Base-by-base conservation (phyloP, 2,329 filamentous ascomycete genomes). In the Ascomycota sp. region DNA sequence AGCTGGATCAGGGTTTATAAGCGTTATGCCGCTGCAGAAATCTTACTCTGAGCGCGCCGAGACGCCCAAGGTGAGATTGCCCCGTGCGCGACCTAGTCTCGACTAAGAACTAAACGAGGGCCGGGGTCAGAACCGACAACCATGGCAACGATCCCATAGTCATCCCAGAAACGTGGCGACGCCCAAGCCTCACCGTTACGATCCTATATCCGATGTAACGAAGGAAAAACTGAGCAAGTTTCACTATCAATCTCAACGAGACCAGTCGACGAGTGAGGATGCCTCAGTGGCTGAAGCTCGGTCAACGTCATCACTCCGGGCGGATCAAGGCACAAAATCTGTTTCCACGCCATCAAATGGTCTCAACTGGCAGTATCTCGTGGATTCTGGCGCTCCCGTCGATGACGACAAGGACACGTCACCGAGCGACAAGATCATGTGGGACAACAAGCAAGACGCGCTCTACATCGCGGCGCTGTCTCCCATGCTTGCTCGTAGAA, bases 221-320 rank as follows among this genome's bases (percentile, higher is more conserved):
- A 74, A 67, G 43, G 65, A 55, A 36, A 75, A 74, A 41, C 55
- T 75, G 21, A 64, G 61, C 42, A 65, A 66, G 32, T 74, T 69
- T 37, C 53, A 58, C 30, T 53, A 57, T 10, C 45, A 51, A 7
- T 36, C 42, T 2, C 30, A 34, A 9, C 32, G 39, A 19, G 38
- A 41, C 10, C 41, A 40, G 13, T 28, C 33, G 7, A 23, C 25
- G 11, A 26, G 37, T 17, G 38, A 40, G 5, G 32, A 35, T n/a
- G 23, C 34, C n/a, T 32, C 8, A 27, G 12, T 13, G 10, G 32
- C 20, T 21, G 26, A 28, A 24, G 27, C 35, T 13, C 38, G 19
- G 43, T 39, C 27, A 38, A 42, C 36, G 41, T 45, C 29, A 36
- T 32, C 23, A 22, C 35, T 23, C 32, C 38, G n/a, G n/a, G n/a